A percentile compares a stretch with the other conserved stretches of the same genome.
These are phyloP conservation scores for Podaxis rugospora DNA, from an alignment of 768 basidiomycete species.

Conservation along the genomic window DNA sequence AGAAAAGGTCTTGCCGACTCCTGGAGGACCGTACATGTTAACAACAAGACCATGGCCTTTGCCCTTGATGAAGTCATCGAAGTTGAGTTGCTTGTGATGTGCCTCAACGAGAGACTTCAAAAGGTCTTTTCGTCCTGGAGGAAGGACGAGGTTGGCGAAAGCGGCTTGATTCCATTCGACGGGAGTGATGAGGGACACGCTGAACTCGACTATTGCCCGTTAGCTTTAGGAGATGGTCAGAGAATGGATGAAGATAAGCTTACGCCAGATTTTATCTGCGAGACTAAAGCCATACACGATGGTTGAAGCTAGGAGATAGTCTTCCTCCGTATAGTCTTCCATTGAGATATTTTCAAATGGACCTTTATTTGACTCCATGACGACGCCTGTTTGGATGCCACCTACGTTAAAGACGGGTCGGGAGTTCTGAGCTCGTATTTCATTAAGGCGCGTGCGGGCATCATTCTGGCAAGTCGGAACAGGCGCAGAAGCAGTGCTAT, in stretches of 20 bases:
- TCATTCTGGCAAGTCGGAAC: neutral
- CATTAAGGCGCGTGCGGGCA: too few species aligned
- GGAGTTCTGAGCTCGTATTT: neutral
- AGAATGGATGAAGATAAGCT: slow-evolving; percentile 18
- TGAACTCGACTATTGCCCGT: slow-evolving; percentile 49
- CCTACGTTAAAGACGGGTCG: neutral
- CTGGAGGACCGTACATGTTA: slow-evolving; percentile 54
- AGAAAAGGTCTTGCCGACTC: slow-evolving; percentile 59
- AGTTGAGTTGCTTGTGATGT: slow-evolving; percentile 46
- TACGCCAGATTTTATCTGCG: slow-evolving; percentile 54
- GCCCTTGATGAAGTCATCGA: slow-evolving; percentile 60
- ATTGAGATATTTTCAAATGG: slow-evolving; percentile 21
- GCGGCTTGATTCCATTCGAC: slow-evolving; percentile 58
- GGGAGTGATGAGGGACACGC: slow-evolving; percentile 46
- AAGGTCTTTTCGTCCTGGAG: slow-evolving; percentile 45
- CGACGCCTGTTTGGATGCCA: neutral
- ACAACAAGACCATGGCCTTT: slow-evolving; percentile 61
- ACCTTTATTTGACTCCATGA: slow-evolving; percentile 13
- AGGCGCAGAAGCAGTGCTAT: slow-evolving; percentile 18
- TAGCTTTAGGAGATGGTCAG: neutral
- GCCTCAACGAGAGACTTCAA: slow-evolving; percentile 55
- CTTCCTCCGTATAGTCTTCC: slow-evolving; percentile 43
- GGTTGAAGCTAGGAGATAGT: slow-evolving; percentile 51
- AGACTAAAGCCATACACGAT: slow-evolving; percentile 63
- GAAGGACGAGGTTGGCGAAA: slow-evolving; percentile 58